Evolutionary conservation across 2,329 filamentous ascomycete species (phyloP).

Genomic region (Alternaria dauci): DNA sequence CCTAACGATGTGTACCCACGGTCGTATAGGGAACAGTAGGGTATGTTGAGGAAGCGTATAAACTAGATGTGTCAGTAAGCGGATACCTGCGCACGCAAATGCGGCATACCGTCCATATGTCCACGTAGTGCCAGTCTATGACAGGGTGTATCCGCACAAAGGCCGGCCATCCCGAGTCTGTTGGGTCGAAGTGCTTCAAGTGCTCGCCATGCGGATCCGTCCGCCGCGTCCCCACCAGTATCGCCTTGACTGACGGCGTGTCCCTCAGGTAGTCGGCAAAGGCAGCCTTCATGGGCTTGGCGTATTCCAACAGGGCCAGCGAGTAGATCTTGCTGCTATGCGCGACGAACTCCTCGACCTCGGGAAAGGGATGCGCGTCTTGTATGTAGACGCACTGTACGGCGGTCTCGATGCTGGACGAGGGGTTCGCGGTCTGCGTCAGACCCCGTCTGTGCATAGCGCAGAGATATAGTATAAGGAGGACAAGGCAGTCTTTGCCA

Average conservation of each 20-base stretch:
- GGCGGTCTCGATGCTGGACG: conserved; percentile 42
- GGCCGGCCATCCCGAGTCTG: conserved; percentile 86
- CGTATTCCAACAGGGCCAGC: conserved; percentile 77
- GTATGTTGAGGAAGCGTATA: conserved; percentile 77
- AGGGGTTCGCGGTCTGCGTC: conserved; percentile 29
- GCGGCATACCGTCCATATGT: conserved; percentile 85
- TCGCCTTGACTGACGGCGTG: conserved; percentile 71
- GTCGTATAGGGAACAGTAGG: conserved; percentile 89
- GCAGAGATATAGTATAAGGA: conserved; percentile 85
- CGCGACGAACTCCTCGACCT: conserved; percentile 85
- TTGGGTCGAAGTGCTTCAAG: conserved; percentile 83
- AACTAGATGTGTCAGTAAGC: conserved; percentile 64
- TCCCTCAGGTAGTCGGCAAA: conserved; percentile 79
- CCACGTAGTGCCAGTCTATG: conserved; percentile 95
- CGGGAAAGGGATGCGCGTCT: conserved; percentile 80
- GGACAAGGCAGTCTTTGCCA: conserved; percentile 95
- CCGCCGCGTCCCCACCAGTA: conserved; percentile 86
- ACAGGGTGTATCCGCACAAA: conserved; percentile 96
- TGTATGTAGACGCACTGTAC: conserved; percentile 91
- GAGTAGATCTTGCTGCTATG: conserved; percentile 73
- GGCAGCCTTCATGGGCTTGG: conserved; percentile 79
- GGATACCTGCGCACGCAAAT: background rate
- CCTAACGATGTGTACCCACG: conserved; percentile 91
- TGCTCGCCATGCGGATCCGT: conserved; percentile 89
- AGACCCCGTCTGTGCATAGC: conserved; percentile 57